phyloP scores from a whole-genome alignment of 192 early-diverging fungal species.

The Phycomyces blakesleeanus region DNA sequence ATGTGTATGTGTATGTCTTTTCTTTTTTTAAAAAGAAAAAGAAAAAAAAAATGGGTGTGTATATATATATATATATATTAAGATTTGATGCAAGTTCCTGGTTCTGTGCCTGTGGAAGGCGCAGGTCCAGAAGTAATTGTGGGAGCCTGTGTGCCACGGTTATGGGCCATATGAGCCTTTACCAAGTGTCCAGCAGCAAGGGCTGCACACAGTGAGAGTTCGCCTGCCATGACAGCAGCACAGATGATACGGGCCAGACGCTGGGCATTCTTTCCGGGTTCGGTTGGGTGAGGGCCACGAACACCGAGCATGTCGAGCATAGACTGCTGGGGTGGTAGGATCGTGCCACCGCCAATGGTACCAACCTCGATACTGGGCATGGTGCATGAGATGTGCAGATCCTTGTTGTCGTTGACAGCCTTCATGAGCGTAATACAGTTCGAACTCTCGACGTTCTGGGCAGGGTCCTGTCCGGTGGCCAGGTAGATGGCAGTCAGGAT shows the following conservation, averaged over 20 bases:
- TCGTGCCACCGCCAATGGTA: conserved; percentile 89
- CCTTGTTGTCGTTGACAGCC: conserved; percentile 68
- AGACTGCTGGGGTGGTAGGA: conserved; percentile 75
- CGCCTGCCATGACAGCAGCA: conserved; percentile 89
- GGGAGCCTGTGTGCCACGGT: conserved; percentile 55
- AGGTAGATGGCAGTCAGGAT: conserved; percentile 86
- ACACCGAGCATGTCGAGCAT: conserved; percentile 89
- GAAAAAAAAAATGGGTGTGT: too few species aligned
- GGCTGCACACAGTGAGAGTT: conserved; percentile 81
- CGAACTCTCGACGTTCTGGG: conserved; percentile 92
- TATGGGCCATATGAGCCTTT: conserved; percentile 83
- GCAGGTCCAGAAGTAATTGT: conserved; percentile 18
- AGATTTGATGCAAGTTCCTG: conserved; percentile 44
- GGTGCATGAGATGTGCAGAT: conserved; percentile 83
- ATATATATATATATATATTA: conserved; percentile 10
- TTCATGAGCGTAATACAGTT: conserved; percentile 95
- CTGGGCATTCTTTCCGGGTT: conserved; percentile 84
- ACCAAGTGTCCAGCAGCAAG: conserved; percentile 89
- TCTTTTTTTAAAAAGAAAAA: too few species aligned
- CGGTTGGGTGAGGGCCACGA: conserved; percentile 70
- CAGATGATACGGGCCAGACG: conserved; percentile 80
- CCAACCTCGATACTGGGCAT: conserved; percentile 96
- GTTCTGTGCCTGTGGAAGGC: not conserved
- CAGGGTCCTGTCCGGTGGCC: conserved; percentile 93
- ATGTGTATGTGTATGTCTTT: too few species aligned